Conservation (phyloP, 495 filamentous ascomycete species). For the Aspergillus avenaceus region DNA sequence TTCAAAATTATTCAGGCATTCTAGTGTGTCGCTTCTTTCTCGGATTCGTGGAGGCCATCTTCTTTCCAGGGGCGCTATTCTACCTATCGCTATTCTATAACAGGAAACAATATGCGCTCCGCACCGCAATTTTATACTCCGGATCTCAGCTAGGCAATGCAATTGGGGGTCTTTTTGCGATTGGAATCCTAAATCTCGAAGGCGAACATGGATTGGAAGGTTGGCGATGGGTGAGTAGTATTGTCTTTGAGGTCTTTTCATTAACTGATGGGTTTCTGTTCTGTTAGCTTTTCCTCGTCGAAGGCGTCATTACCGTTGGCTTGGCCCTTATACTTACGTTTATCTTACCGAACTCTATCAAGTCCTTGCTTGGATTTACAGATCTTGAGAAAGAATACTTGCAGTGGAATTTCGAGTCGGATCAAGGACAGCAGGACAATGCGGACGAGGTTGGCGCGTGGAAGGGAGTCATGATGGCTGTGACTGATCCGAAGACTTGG, state of each 20-base stretch:
- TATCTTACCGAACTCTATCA: slow-evolving; percentile 69
- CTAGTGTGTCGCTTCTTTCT: slow-evolving; percentile 63
- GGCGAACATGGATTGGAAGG: slow-evolving; percentile 42
- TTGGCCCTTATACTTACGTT: slow-evolving; percentile 44
- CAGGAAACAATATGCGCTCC: slow-evolving; percentile 35
- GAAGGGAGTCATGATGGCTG: slow-evolving; percentile 63
- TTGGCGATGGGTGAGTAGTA: slow-evolving; percentile 56
- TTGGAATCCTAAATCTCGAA: slow-evolving; percentile 42
- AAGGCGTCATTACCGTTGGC: slow-evolving; percentile 28
- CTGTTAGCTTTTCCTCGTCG: too few species aligned
- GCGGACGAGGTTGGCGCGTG: slow-evolving; percentile 57
- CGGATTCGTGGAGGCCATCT: slow-evolving; percentile 53
- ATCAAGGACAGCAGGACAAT: slow-evolving; percentile 72
- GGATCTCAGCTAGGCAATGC: slow-evolving; percentile 53
- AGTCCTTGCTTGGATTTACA: slow-evolving; percentile 65
- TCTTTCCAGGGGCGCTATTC: slow-evolving; percentile 40
- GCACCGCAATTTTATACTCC: slow-evolving; percentile 41
- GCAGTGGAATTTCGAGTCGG: slow-evolving; percentile 66
- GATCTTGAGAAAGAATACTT: slow-evolving; percentile 65
- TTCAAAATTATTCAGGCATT: slow-evolving; percentile 52
- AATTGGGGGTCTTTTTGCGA: slow-evolving; percentile 58
- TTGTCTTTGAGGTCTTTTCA: background rate
- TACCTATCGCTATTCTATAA: slow-evolving; percentile 48
- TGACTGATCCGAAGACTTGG: slow-evolving; percentile 67
- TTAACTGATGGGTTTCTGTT: background rate